These are phyloP conservation scores for Arabidopsis lyrata DNA, from an alignment of 441 rosid species.

Conservation along the genomic window DNA sequence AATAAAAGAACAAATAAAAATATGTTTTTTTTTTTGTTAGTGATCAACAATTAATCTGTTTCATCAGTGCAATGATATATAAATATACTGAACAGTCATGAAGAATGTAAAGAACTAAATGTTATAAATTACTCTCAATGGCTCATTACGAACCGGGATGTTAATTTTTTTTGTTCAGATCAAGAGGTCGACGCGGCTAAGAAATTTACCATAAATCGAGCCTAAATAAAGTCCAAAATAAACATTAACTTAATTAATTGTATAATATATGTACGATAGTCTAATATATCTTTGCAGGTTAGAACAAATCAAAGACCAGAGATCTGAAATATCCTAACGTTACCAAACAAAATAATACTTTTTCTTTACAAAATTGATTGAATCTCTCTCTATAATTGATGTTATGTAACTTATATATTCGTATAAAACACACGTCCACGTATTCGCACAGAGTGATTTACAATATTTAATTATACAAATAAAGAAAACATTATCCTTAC, in stretches of 20 bases:
- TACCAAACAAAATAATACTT: conserved; percentile 37
- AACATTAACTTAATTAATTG: conserved; percentile 4
- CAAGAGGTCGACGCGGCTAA: background rate
- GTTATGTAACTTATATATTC: conserved; percentile 13
- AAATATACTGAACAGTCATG: background rate
- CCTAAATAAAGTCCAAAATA: conserved; percentile 23
- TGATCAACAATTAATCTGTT: no score
- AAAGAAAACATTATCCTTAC: conserved; percentile 36
- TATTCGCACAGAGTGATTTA: background rate
- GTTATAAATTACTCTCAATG: background rate
- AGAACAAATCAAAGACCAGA: conserved; percentile 21
- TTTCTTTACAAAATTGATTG: conserved; percentile 21
- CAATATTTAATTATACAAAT: background rate
- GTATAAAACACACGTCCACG: conserved; percentile 3
- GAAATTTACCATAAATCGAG: background rate
- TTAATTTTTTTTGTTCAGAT: background rate
- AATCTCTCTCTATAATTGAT: conserved; percentile 28
- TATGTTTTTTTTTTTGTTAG: no score
- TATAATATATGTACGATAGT: background rate
- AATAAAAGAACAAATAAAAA: no score
- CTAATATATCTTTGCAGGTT: conserved; percentile 8
- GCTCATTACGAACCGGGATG: background rate
- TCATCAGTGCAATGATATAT: background rate
- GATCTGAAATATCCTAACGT: conserved; percentile 36
- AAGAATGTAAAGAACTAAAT: conserved; percentile 17